Percentiles rank a stretch among this genome's conserved stretches.
Conservation (phyloP, 257 asterid genomes). For the Solanum tarapatanum region DNA sequence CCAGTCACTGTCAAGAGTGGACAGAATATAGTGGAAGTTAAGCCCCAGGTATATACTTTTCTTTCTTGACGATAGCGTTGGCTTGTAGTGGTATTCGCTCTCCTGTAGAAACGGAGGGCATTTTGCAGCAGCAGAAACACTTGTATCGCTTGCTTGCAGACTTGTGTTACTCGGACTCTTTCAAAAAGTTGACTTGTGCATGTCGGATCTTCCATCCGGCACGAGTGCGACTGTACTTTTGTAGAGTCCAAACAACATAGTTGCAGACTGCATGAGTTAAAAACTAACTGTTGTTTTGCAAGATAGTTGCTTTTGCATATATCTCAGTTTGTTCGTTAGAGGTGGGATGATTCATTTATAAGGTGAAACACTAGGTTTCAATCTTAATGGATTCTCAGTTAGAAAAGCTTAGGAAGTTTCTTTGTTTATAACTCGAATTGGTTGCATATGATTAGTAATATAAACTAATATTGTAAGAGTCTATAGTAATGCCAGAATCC, state of each 20-base stretch:
- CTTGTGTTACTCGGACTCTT: neutral
- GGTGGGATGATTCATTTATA: neutral
- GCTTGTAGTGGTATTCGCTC: neutral
- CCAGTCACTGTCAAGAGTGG: constrained; percentile 85
- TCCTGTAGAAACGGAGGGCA: neutral
- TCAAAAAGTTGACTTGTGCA: neutral
- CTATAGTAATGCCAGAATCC: neutral
- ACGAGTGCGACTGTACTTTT: neutral
- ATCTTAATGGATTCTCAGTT: neutral
- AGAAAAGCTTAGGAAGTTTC: neutral
- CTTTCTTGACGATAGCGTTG: neutral
- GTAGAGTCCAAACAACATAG: no score
- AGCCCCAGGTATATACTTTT: constrained; percentile 68
- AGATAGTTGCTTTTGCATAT: neutral
- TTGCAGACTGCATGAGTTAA: neutral
- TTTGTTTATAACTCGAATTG: neutral
- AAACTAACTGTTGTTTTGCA: neutral
- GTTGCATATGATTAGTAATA: neutral
- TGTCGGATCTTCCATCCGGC: neutral
- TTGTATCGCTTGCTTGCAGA: neutral
- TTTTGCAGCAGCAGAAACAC: neutral
- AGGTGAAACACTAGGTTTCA: neutral
- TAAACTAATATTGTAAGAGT: no score
- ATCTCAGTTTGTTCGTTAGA: neutral
- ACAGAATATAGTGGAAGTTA: constrained; percentile 66